Evolutionary conservation across 331 rosid species (phyloP), one percentile per base, ranked within the genome.

Genomic region (Erythrophleum ivorense): DNA sequence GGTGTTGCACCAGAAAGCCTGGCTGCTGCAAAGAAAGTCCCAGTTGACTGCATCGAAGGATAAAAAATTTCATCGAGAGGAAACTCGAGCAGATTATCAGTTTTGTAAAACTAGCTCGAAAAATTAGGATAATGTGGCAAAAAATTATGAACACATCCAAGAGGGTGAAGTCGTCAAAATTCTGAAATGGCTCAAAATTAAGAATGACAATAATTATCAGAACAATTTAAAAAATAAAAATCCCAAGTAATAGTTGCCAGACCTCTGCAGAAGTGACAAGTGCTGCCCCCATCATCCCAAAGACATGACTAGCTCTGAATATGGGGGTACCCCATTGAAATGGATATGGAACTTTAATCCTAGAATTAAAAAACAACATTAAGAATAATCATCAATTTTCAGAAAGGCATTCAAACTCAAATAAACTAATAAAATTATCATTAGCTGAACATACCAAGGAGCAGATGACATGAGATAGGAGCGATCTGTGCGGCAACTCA

Each of bases 321-420:
- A 96, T 94, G 11, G 99, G 99, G 63, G 93, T 87, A 73, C 98
- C 99, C 97, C 97, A 96, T 86, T 96, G 98, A 84, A 96, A 94
- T 10, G 99, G 99, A 79, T 94, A 94, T 19, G 99, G 98, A 84
- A 86, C 19, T 85, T 78, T 91, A 82, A 96, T 81, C 99, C 99
- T 96, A 83, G 60, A 86, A 82, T 60, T n/a, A 40, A 80, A 82
- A 68, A 82, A 60, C 40, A 79, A 48, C 41, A 82, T 24, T 34
- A 46, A 53, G n/a, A 63, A 79, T 62, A 15, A 71, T 55, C 18
- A 78, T 48, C 40, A 76, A 55, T 58, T 73, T 82, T 49, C 10
- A 64, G 41, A 62, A 81, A 85, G 34, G 66, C 62, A 79, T 41
- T 45, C 19, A 7, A 80, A 80, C 78, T 49, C 78, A 18, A 36